Evolutionary conservation across 176 grass and related monocot species (phyloP), one percentile per base, ranked within the genome.

Genomic region (Coix lacrymajobi): DNA sequence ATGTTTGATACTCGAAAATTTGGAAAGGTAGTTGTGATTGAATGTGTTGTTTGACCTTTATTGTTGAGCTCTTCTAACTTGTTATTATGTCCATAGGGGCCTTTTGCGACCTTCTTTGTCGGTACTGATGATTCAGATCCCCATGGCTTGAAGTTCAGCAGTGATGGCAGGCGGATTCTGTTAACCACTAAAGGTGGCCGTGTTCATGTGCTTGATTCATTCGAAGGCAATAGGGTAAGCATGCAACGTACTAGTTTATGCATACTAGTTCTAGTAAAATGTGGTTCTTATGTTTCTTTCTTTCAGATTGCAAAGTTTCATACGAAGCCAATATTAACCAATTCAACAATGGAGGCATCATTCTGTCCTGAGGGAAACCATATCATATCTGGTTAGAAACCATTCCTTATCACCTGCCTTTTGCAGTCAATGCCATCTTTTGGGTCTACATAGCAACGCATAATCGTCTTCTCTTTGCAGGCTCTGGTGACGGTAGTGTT

Each of bases 321-420:
- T 65, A 89, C 93, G 7, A 98, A 98, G 61, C 96, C 96, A 66
- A 89, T 86, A n/a, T 26, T 92, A 71, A 88, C 81, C 38, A 71
- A 93, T 61, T 88, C 90, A 56, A 95, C 91, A 33, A 62, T 98
- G 49, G 96, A 98, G 69, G 96, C 96, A 73, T 95, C 96, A 61
- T 98, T 98, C 62, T 95, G 96, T 86, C 96, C 93, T 68, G 96
- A 98, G 77, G 96, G 92, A 87, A 93, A 90, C 72, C 90, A 96
- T 90, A 79, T 93, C 44, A 73, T 98, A 87, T 93, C 93, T 85
- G 96, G 96, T 96, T 68, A 90, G 62, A 34, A 76, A 49, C 19
- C 12, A 13, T 69, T 39, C 15, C 8, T 78, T 75, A 7, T 60
- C 3, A 1, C 49, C 74, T 9, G 9, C 31, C 1, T 4, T 67